These are phyloP conservation scores for Aegilops sharonensis DNA, from an alignment of 176 grass and related monocot species.

Conservation along the genomic window DNA sequence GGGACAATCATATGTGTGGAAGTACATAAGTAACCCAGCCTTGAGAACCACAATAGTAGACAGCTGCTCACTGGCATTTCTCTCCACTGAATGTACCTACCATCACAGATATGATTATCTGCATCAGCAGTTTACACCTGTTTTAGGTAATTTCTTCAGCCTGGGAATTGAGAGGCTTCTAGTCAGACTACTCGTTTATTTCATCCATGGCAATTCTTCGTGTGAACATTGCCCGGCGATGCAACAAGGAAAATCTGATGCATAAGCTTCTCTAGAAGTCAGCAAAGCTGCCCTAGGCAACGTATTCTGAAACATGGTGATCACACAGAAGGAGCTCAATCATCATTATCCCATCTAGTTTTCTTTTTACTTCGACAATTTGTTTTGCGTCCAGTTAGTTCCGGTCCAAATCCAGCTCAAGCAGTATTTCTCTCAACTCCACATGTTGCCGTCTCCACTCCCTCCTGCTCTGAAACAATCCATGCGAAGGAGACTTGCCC, in stretches of 20 bases:
- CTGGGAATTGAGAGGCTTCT: not conserved
- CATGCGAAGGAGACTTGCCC: not conserved
- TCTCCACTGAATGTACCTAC: too few species aligned
- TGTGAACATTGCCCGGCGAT: not conserved
- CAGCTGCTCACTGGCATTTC: too few species aligned
- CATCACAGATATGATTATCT: too few species aligned
- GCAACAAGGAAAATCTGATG: not conserved
- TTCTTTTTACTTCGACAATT: not conserved
- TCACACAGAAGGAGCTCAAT: not conserved
- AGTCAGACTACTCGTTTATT: not conserved
- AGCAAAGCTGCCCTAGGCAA: not conserved
- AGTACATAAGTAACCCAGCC: not conserved
- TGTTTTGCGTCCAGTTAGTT: not conserved
- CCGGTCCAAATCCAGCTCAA: not conserved
- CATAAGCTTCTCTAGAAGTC: not conserved
- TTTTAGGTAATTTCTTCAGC: not conserved
- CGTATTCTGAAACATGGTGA: not conserved
- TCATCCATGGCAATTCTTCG: not conserved
- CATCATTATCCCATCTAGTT: not conserved
- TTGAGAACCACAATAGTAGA: too few species aligned
- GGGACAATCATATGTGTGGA: not conserved
- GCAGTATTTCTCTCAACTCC: not conserved
- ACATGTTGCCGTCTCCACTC: not conserved
- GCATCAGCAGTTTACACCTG: too few species aligned
- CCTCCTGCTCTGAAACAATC: not conserved